Percentiles rank a stretch among this genome's conserved stretches.
Evolutionary conservation across 148 eudicot species (phyloP).

Genomic region (Agrostemma githago): DNA sequence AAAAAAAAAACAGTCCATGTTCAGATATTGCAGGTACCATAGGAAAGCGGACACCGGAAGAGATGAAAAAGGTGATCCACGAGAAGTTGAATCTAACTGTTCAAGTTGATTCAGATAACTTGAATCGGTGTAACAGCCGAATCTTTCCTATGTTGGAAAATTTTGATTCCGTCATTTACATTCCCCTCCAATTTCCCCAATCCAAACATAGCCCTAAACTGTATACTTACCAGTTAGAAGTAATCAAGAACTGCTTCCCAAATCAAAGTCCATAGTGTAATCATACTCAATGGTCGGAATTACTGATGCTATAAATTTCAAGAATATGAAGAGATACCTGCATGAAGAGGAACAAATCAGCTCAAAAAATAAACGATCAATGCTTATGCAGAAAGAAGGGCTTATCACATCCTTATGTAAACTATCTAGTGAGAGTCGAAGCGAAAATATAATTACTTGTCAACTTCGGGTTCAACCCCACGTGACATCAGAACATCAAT

Average conservation of each 20-base stretch:
- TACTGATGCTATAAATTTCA: conserved; percentile 94
- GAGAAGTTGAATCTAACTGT: neutral
- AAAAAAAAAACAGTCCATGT: no score
- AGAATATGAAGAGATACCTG: conserved; percentile 93
- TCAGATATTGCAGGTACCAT: neutral
- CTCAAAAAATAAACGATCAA: neutral
- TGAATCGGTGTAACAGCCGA: no score
- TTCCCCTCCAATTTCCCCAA: no score
- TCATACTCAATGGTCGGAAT: conserved; percentile 97
- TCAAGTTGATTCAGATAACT: neutral
- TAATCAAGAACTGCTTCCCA: conserved; percentile 68
- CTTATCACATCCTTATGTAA: neutral
- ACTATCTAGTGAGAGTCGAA: neutral
- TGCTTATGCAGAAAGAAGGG: neutral
- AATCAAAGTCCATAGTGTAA: conserved; percentile 96
- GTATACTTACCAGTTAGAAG: conserved; percentile 24
- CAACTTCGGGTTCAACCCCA: conserved; percentile 99
- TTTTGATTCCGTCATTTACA: no score
- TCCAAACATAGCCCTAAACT: no score
- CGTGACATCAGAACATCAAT: conserved; percentile 91
- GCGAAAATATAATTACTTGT: conserved; percentile 53
- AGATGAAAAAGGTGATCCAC: no score
- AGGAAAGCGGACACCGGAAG: no score
- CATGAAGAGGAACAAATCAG: conserved; percentile 21
- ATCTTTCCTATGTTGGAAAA: no score